A percentile compares a stretch with the other conserved stretches of the same genome.
phyloP scores from a whole-genome alignment of 1,139 yeast species.

The Protomyces lactucae-debilis region DNA sequence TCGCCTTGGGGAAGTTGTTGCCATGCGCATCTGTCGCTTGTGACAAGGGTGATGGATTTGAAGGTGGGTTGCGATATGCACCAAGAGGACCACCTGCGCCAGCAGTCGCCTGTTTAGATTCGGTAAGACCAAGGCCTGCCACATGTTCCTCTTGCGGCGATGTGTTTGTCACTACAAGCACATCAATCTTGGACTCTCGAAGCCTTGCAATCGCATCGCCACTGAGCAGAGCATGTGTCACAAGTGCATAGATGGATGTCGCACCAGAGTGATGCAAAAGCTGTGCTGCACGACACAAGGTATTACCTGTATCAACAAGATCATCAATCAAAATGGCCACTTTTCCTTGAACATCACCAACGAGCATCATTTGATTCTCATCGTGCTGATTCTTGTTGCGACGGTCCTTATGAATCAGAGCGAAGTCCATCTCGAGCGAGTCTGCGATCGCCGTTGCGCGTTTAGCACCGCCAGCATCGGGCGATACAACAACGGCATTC shows the following conservation, averaged over 20 bases:
- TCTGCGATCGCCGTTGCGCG: constrained; percentile 96
- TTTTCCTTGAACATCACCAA: constrained; percentile 87
- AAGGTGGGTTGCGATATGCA: not conserved
- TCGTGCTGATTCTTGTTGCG: constrained; percentile 49
- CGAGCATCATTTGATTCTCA: constrained; percentile 89
- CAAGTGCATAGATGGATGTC: constrained; percentile 81
- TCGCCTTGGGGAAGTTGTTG: not conserved
- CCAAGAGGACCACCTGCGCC: not conserved
- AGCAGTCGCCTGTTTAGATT: constrained; percentile 53
- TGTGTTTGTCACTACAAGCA: constrained; percentile 88
- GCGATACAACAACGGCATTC: constrained; percentile 82
- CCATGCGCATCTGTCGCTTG: not conserved
- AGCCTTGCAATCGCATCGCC: constrained; percentile 83
- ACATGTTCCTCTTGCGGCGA: constrained; percentile 79
- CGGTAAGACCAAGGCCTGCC: constrained; percentile 12
- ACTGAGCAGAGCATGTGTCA: constrained; percentile 89
- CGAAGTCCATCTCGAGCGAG: constrained; percentile 84
- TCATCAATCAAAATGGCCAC: constrained; percentile 90
- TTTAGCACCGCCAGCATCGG: constrained; percentile 99
- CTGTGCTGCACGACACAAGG: constrained; percentile 93
- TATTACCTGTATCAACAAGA: constrained; percentile 99
- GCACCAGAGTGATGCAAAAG: constrained; percentile 78
- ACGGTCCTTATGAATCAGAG: constrained; percentile 93
- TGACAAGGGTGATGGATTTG: constrained; percentile 15
- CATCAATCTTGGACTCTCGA: constrained; percentile 68